Percentiles rank a stretch among this genome's conserved stretches.
Conservation (phyloP, 306 rosid genomes). For the Medicago lupulina region DNA sequence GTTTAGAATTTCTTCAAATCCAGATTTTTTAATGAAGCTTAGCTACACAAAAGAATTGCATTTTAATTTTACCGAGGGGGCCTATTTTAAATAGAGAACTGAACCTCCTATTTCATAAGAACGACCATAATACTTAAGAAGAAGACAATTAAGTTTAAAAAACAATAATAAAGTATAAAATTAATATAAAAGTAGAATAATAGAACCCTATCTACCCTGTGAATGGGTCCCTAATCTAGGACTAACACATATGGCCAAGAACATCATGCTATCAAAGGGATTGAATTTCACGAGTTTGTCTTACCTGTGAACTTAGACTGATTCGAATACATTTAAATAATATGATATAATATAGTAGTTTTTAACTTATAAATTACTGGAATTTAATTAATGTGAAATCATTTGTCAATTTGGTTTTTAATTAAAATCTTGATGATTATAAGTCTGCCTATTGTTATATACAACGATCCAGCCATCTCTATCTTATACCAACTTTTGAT, state of each 20-base stretch:
- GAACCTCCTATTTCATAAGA: too few species aligned
- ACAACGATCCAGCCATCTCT: conserved; percentile 45
- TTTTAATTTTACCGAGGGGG: too few species aligned
- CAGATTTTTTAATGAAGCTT: too few species aligned
- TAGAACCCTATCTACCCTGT: conserved; percentile 48
- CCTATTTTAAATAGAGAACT: too few species aligned
- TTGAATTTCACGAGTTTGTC: conserved; percentile 49
- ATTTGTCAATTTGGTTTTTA: conserved; percentile 10
- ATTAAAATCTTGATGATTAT: conserved; percentile 27
- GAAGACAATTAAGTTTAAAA: background rate
- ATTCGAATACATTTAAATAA: conserved; percentile 37
- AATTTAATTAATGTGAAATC: conserved; percentile 29
- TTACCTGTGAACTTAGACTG: too few species aligned
- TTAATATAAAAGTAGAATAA: conserved; percentile 4
- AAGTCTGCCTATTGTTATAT: conserved; percentile 55
- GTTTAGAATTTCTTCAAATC: too few species aligned
- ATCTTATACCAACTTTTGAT: conserved; percentile 72
- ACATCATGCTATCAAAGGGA: conserved; percentile 43
- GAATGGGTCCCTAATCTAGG: conserved; percentile 38
- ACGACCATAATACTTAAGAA: too few species aligned
- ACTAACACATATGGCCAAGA: conserved; percentile 32
- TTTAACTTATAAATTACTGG: background rate
- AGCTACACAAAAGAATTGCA: too few species aligned
- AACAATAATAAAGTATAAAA: background rate
- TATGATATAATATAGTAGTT: background rate